Conservation (phyloP, 106 monocot genomes). For the Chionographis japonica region DNA sequence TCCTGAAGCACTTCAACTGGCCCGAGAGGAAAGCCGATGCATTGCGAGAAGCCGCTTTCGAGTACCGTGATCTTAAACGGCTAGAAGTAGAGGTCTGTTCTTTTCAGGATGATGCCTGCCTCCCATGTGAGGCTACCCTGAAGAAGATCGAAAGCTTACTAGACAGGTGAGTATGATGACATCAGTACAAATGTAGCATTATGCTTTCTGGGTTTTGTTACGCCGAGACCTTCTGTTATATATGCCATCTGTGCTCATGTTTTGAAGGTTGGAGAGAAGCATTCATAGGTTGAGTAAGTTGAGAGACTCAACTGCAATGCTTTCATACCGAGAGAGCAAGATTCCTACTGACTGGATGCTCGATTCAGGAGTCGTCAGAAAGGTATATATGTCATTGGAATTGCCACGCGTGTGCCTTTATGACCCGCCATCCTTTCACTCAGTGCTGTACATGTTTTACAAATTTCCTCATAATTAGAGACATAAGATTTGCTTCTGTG, state of each 20-base stretch:
- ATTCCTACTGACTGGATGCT: constrained; percentile 89
- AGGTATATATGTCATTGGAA: constrained; percentile 30
- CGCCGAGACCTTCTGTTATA: too few species aligned
- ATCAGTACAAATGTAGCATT: background rate
- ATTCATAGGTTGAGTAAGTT: constrained; percentile 50
- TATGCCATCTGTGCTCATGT: background rate
- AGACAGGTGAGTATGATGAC: constrained; percentile 40
- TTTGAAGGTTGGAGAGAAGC: constrained; percentile 56
- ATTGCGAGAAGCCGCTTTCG: constrained; percentile 76
- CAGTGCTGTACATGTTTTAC: background rate
- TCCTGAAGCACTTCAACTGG: constrained; percentile 94
- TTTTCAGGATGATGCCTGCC: constrained; percentile 36
- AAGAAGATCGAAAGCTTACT: constrained; percentile 58
- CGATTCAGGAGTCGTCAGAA: constrained; percentile 70
- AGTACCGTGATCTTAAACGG: constrained; percentile 65
- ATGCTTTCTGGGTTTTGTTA: too few species aligned
- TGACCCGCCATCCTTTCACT: background rate
- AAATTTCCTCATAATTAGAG: background rate
- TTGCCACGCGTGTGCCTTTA: background rate
- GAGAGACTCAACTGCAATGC: constrained; percentile 27
- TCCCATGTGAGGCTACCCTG: constrained; percentile 47
- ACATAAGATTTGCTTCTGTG: background rate
- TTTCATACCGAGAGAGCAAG: constrained; percentile 49
- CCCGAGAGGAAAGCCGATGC: constrained; percentile 90
- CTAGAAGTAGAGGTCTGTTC: constrained; percentile 40